A percentile compares a stretch with the other conserved stretches of the same genome.
These are phyloP conservation scores for Talaromyces funiculosus DNA, from an alignment of 2,329 filamentous ascomycete genomes.

Conservation along the genomic window DNA sequence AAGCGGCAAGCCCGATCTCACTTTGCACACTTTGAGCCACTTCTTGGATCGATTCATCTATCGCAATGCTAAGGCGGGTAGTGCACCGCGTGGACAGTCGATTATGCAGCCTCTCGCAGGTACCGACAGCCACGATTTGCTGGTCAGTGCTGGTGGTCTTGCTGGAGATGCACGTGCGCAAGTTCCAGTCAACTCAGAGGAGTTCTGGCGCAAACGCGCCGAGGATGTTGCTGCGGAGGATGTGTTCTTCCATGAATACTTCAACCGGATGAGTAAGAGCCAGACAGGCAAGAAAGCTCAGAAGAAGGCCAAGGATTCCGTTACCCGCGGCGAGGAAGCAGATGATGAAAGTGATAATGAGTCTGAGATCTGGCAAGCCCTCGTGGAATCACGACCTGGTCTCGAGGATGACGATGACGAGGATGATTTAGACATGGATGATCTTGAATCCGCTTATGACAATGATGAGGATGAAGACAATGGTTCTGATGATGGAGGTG, in stretches of 20 bases:
- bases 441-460: constrained; percentile 48
- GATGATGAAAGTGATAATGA: constrained; percentile 58
- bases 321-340: constrained; percentile 35
- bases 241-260: constrained; percentile 98
- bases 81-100: constrained; percentile 66
- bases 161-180: constrained; percentile 51
- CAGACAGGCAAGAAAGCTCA: constrained; percentile 53
- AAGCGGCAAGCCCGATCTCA: constrained; percentile 82
- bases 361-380: constrained; percentile 85
- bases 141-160: constrained; percentile 47
- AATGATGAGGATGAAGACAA: constrained; percentile 44
- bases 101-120: constrained; percentile 93
- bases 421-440: constrained; percentile 53
- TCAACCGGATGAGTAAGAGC: constrained; percentile 66
- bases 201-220: constrained; percentile 87
- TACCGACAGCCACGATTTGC: constrained; percentile 53
- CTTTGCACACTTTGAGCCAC: constrained; percentile 83
- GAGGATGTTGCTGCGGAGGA: constrained; percentile 85
- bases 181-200: constrained; percentile 73
- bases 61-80: constrained; percentile 72
- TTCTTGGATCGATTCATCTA: constrained; percentile 99
- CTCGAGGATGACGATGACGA: constrained; percentile 58
- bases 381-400: constrained; percentile 75
- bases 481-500: constrained; percentile 34
- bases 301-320: constrained; percentile 42